Evolutionary conservation across 441 rosid genomes (phyloP).

Genomic region (Pelargonium cotyledonis): DNA sequence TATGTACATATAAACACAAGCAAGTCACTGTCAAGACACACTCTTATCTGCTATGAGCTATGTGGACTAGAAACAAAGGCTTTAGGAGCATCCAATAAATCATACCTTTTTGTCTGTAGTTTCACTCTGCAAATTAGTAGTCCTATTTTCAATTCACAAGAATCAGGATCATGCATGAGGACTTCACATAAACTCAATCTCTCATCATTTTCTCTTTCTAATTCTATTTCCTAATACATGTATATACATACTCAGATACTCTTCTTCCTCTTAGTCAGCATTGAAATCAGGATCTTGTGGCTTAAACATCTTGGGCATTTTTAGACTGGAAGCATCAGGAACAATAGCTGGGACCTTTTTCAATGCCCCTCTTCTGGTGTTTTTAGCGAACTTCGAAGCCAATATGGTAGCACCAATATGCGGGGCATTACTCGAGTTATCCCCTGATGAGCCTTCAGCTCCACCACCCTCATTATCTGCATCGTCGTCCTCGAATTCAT

Average conservation of each 20-base stretch:
- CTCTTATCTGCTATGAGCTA: too few relatives aligned
- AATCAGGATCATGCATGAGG: too few relatives aligned
- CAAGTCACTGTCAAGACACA: too few relatives aligned
- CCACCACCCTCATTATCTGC: constrained; percentile 8
- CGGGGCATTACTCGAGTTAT: constrained; percentile 38
- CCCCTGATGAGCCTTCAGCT: constrained; percentile 30
- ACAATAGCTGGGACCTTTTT: constrained; percentile 75
- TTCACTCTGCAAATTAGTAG: too few relatives aligned
- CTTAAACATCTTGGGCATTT: constrained; percentile 61
- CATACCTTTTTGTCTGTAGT: too few relatives aligned
- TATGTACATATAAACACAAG: too few relatives aligned
- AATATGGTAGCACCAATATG: constrained; percentile 50
- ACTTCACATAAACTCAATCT: constrained; percentile 11
- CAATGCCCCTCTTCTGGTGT: constrained; percentile 71
- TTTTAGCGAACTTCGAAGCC: constrained; percentile 84
- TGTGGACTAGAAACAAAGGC: too few relatives aligned
- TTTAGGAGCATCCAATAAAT: too few relatives aligned
- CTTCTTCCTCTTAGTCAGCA: constrained; percentile 31
- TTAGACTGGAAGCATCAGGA: constrained; percentile 50
- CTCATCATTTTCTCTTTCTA: neutral
- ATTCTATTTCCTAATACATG: neutral
- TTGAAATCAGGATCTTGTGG: constrained; percentile 66
- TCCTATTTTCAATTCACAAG: too few relatives aligned
- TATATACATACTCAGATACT: constrained; percentile 20
- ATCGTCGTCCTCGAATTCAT: constrained; percentile 22